Conservation (phyloP, 257 asterid genomes). For the Nicotiana benthamiana region DNA sequence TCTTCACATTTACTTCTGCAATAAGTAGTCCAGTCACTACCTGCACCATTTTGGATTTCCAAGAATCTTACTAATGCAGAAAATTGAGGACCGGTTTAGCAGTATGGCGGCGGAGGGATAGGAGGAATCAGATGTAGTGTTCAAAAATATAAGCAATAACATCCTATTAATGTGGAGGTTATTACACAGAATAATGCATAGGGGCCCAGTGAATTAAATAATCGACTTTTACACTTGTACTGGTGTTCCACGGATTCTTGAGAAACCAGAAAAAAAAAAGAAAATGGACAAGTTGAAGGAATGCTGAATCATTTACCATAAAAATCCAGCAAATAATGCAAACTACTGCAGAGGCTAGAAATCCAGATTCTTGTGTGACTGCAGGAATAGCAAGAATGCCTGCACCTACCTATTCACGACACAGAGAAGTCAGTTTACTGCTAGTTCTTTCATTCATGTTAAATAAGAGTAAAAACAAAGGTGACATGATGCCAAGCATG, state of each 20-base stretch:
- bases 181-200: not conserved
- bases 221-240: not conserved
- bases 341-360: conserved; percentile 62
- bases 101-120: not conserved
- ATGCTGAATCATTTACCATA: conserved; percentile 47
- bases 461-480: not conserved
- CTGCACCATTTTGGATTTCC: conserved; percentile 34
- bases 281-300: not conserved
- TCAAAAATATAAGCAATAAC: not conserved
- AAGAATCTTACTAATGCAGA: not conserved
- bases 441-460: not conserved
- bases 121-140: not conserved
- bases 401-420: conserved; percentile 60
- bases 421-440: not conserved
- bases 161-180: not conserved
- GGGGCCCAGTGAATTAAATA: not conserved
- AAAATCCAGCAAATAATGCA: conserved; percentile 80
- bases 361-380: conserved; percentile 91
- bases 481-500: not conserved
- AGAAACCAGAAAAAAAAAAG: not conserved
- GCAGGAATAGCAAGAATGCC: conserved; percentile 97
- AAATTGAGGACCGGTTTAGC: not conserved
- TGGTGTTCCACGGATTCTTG: not conserved
- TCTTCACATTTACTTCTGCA: conserved; percentile 97
- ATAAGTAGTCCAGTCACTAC: conserved; percentile 79